Conservation (phyloP, 208 protist genomes). For the Wallacemonas collosoma region DNA sequence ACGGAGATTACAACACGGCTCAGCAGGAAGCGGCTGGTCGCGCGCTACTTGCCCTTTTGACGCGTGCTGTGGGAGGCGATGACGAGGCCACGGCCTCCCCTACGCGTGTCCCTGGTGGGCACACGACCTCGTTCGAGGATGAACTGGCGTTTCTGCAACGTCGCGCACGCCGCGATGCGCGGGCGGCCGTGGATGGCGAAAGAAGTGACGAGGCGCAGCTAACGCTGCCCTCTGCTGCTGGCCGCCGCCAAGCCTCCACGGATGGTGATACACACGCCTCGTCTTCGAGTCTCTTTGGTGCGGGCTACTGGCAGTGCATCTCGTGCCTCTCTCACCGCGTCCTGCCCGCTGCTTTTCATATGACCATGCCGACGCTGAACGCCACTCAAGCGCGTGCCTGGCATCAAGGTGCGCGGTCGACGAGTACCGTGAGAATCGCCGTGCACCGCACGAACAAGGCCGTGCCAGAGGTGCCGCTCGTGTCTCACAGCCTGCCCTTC, state of each 20-base stretch:
- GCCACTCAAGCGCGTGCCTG: conserved; percentile 29
- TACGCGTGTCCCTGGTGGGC: neutral
- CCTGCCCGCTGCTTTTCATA: conserved; percentile 13
- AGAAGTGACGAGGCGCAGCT: neutral
- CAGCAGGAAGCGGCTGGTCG: neutral
- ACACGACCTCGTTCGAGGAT: conserved; percentile 4
- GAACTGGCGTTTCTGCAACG: conserved; percentile 15
- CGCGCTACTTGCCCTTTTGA: neutral
- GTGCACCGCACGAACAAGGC: neutral
- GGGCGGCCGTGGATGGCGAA: neutral
- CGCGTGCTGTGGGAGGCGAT: neutral
- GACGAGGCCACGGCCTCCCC: neutral
- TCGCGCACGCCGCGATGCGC: neutral
- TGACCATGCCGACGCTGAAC: conserved; percentile 50
- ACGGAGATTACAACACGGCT: too few species aligned
- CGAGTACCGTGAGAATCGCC: neutral
- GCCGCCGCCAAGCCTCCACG: too few species aligned
- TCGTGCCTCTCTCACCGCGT: conserved; percentile 15
- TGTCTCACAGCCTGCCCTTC: conserved; percentile 7
- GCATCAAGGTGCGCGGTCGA: neutral
- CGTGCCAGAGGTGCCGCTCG: neutral
- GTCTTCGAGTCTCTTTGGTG: neutral
- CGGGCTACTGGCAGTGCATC: conserved; percentile 37
- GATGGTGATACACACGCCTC: too few species aligned
- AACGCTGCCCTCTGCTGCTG: too few species aligned